Base-by-base conservation (phyloP, 2,329 filamentous ascomycete species). In the Fusarium hainanense region DNA sequence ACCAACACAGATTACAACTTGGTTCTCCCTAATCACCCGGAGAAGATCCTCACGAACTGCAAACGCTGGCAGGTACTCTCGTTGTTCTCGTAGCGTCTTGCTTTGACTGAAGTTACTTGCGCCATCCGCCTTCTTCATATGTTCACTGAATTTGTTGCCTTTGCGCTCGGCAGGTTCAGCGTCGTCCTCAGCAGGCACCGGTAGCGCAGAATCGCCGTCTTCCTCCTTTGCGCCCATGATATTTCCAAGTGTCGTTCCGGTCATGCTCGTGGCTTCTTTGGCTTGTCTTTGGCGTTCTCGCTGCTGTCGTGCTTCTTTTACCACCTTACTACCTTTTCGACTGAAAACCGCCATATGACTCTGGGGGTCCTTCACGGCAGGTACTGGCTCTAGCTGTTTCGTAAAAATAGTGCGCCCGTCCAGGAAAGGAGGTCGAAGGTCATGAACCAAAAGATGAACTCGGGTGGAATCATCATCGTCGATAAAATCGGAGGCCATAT, bases 341-440 rank as follows among this genome's bases (percentile, higher is more conserved):
- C 94, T 97, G 75, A 98, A 98, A 2, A 99, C 94, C 2, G 96
- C 96, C 96, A 99, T 97, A 77, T 99, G 96, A 77, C 97, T 99
- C 80, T 98, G 95, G 27, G 92, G 90, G 78, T 99, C 96, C 54
- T 92, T 88, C 16, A 99, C 93, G 1, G 96, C 97, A 1, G 95
- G 93, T 2, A 99, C 92, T 0, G 96, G 97, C 63, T 99, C 96
- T 23, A 98, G 80, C 79, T 99, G 97, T 80, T 98, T 98, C 6
- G 96, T 99, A 78, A 99, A 99, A 60, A 99, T 92, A 21, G 92
- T 98, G 74, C 94, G 90, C 25, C 96, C 96, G 81, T 99, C 95
- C 49, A 99, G 83, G 76, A 99, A 99, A 0, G 96, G 97, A 12
- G 96, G 96, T 69, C 93, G 92, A 40, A 99, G 85, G 75, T 99